Evolutionary conservation across 208 protist species (phyloP).

Genomic region (Herpetomonas muscarum): DNA sequence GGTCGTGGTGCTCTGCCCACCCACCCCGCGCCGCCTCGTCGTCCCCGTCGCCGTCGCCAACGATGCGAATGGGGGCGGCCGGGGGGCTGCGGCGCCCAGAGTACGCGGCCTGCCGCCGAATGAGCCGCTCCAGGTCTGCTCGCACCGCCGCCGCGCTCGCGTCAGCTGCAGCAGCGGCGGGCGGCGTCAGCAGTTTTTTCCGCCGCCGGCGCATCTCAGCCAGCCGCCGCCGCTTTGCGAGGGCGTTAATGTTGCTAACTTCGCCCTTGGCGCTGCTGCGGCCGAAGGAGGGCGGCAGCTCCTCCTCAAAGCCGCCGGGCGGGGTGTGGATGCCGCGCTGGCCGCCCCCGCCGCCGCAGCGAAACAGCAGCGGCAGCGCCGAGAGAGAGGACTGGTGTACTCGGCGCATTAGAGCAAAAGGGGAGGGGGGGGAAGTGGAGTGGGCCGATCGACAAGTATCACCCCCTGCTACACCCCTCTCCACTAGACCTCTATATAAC

Average conservation of each 20-base stretch:
- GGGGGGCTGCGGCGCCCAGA: slow-evolving; percentile 1
- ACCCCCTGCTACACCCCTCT: no score
- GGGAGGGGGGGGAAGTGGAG: no score
- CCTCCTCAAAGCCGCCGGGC: slow-evolving; percentile 50
- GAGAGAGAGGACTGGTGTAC: no score
- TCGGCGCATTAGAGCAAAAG: no score
- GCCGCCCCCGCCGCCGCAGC: no score
- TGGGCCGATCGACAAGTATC: no score
- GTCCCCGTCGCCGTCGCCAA: neutral
- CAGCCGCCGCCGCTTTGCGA: neutral
- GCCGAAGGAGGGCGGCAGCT: slow-evolving; percentile 47
- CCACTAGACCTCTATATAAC: no score
- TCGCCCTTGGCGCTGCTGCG: slow-evolving; percentile 34
- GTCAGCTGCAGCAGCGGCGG: neutral
- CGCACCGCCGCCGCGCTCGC: slow-evolving; percentile 15
- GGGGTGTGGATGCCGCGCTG: slow-evolving; percentile 32
- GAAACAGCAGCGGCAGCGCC: no score
- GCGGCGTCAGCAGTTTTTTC: slow-evolving; percentile 8
- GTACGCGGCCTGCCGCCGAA: slow-evolving; percentile 14
- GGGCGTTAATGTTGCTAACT: slow-evolving; percentile 47
- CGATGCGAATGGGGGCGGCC: slow-evolving; percentile 1
- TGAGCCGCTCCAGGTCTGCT: slow-evolving; percentile 12
- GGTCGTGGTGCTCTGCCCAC: neutral
- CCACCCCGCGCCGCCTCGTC: neutral
- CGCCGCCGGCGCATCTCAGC: slow-evolving; percentile 4